Conservation (phyloP, 1,139 yeast genomes). For the Geotrichum australiense region DNA sequence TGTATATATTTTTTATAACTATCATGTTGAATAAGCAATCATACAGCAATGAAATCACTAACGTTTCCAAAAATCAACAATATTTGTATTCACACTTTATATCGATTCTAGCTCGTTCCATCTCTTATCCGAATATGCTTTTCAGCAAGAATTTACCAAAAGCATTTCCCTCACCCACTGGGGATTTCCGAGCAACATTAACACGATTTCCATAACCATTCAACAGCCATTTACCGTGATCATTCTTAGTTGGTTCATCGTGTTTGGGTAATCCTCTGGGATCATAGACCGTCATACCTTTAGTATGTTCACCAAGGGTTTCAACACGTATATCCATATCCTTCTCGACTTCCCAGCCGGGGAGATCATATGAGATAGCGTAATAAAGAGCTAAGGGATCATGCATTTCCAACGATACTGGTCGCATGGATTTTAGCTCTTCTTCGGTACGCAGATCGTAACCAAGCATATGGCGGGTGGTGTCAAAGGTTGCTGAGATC, state of each 20-base stretch:
- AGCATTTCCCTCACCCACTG: constrained; percentile 3
- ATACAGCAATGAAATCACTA: too few species aligned
- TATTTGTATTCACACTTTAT: too few species aligned
- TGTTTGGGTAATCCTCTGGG: constrained; percentile 32
- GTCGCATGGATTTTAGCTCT: constrained; percentile 6
- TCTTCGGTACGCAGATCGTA: constrained; percentile 20
- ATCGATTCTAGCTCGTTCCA: too few species aligned
- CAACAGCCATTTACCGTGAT: constrained; percentile 29
- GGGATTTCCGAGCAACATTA: constrained; percentile 28
- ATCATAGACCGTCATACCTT: constrained; percentile 36
- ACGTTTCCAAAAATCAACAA: too few species aligned
- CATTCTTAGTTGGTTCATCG: constrained; percentile 22
- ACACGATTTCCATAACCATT: constrained; percentile 28
- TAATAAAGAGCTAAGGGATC: constrained; percentile 39
- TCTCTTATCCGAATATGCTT: constrained; percentile 7
- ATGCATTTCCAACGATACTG: constrained; percentile 30
- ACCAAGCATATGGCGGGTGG: constrained; percentile 24
- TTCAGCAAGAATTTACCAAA: constrained; percentile 7
- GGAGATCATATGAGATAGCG: constrained; percentile 22
- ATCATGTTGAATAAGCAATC: too few species aligned
- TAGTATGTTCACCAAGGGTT: constrained; percentile 34
- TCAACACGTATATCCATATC: constrained; percentile 37
- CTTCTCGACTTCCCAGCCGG: constrained; percentile 28
- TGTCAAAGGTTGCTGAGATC: constrained; percentile 33
- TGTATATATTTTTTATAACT: too few species aligned